A percentile compares a stretch with the other conserved stretches of the same genome.
phyloP scores from a whole-genome alignment of 1,139 yeast genomes.

The Diutina scorzettiae region DNA sequence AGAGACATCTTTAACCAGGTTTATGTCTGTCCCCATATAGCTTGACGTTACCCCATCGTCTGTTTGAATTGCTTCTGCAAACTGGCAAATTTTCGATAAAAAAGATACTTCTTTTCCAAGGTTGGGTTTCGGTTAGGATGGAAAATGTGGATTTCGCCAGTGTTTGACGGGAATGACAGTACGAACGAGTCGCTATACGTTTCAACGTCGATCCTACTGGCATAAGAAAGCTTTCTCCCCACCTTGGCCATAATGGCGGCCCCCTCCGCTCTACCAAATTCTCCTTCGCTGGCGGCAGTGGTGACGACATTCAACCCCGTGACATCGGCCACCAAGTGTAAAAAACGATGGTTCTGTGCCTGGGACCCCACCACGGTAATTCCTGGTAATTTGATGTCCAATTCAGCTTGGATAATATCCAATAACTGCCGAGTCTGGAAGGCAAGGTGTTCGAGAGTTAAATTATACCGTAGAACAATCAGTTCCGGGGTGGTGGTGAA shows the following conservation, averaged over 20 bases:
- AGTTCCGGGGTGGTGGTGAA: not conserved
- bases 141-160: no score
- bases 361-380: not conserved
- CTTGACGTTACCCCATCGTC: conserved; percentile 1
- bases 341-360: not conserved
- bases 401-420: not conserved
- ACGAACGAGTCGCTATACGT: not conserved
- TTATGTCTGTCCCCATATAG: no score
- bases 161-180: no score
- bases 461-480: not conserved
- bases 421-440: not conserved
- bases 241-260: not conserved
- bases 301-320: not conserved
- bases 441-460: conserved; percentile 1
- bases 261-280: not conserved
- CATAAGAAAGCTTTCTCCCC: not conserved
- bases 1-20: no score
- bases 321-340: not conserved
- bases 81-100: not conserved
- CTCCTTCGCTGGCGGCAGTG: not conserved
- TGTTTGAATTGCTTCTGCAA: not conserved
- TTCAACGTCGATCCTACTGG: not conserved
- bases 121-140: not conserved
- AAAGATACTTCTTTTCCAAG: not conserved
- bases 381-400: not conserved